phyloP scores from a whole-genome alignment of 1,284 basidiomycete species.

The Crocinoboletus sp. region DNA sequence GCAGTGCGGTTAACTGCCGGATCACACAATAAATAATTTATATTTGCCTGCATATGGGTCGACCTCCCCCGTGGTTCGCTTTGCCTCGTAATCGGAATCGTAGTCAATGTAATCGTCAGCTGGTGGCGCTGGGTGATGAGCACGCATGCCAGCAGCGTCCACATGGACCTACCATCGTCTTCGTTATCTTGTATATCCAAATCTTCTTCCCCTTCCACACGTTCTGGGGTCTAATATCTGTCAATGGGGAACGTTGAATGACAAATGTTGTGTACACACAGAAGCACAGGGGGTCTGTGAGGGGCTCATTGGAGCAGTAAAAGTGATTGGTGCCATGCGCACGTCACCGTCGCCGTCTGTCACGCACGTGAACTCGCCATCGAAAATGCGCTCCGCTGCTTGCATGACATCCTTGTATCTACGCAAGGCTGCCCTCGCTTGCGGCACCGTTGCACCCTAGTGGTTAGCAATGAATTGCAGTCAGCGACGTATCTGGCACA shows the following conservation, averaged over 20 bases:
- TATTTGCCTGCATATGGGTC: slow-evolving; percentile 80
- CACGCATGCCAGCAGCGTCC: slow-evolving; percentile 1
- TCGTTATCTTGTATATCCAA: slow-evolving; percentile 48
- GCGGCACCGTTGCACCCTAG: slow-evolving; percentile 72
- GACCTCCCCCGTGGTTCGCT: slow-evolving; percentile 45
- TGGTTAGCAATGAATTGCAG: slow-evolving; percentile 7
- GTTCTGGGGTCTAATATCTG: slow-evolving; percentile 49
- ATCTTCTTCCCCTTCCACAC: slow-evolving; percentile 39
- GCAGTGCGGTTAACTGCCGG: slow-evolving; percentile 7
- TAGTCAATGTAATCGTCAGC: slow-evolving; percentile 66
- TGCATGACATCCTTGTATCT: slow-evolving; percentile 83
- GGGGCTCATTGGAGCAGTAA: slow-evolving; percentile 22
- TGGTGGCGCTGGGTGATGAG: slow-evolving; percentile 23
- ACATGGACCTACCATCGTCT: slow-evolving; percentile 43
- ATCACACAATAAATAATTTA: slow-evolving; percentile 1
- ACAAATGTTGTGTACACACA: slow-evolving; percentile 17
- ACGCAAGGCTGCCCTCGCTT: slow-evolving; percentile 74
- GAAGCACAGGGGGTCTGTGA: slow-evolving; percentile 26
- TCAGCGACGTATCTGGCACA: slow-evolving; percentile 1
- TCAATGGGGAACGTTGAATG: slow-evolving; percentile 2
- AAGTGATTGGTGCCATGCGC: slow-evolving; percentile 24
- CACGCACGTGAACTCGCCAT: slow-evolving; percentile 74
- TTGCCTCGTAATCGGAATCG: slow-evolving; percentile 66
- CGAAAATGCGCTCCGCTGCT: slow-evolving; percentile 82
- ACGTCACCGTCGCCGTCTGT: slow-evolving; percentile 46